A percentile compares a stretch with the other conserved stretches of the same genome.
phyloP scores from a whole-genome alignment of 352 stramenopile species.

The Blastocystis sp. region DNA sequence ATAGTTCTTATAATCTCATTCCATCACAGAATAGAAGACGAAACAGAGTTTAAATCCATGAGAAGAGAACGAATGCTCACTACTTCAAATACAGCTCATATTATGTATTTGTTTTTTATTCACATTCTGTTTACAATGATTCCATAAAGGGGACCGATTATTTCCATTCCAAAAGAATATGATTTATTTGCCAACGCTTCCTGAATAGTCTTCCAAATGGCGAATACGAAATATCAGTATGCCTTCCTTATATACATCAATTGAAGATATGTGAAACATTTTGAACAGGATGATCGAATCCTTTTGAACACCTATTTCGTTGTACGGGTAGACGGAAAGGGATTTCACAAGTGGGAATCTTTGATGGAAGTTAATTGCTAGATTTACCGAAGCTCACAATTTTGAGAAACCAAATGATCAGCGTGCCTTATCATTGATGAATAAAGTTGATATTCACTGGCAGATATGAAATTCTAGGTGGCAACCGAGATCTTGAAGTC shows the following conservation, averaged over 20 bases:
- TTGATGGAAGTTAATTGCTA: neutral
- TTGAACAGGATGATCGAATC: constrained; percentile 65
- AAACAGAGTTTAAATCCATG: no score
- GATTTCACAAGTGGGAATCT: constrained; percentile 66
- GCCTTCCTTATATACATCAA: neutral
- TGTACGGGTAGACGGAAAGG: constrained; percentile 66
- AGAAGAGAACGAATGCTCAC: no score
- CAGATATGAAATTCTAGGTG: neutral
- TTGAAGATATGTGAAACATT: constrained; percentile 61
- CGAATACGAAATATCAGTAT: constrained; percentile 62
- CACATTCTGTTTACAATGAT: no score
- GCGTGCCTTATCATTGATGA: constrained; percentile 65
- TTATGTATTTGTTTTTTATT: no score
- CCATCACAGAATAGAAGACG: no score
- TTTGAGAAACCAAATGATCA: constrained; percentile 67
- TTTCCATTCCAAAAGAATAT: no score
- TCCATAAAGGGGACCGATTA: no score
- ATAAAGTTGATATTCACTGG: constrained; percentile 38
- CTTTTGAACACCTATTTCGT: constrained; percentile 67
- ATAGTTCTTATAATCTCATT: no score
- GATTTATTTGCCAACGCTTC: no score
- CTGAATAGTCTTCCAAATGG: constrained; percentile 6
- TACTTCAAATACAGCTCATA: no score
- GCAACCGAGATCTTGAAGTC: constrained; percentile 64
- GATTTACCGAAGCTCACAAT: constrained; percentile 65